These are phyloP conservation scores for Teratosphaeriaceae sp. DNA, from an alignment of 2,329 filamentous ascomycete genomes.

Conservation along the genomic window DNA sequence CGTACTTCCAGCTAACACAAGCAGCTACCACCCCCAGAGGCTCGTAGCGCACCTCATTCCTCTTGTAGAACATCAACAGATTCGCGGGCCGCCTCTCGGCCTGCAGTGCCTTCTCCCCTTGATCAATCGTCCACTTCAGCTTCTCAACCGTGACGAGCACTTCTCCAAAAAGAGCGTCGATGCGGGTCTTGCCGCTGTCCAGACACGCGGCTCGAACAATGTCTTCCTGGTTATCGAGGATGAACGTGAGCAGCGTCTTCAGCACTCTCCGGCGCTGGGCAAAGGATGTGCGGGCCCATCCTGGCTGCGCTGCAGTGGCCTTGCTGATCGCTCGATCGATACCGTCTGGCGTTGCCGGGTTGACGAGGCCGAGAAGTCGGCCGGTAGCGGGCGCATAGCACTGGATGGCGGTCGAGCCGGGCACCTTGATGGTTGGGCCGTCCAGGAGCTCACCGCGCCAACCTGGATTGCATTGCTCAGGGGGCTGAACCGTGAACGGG, in stretches of 20 bases:
- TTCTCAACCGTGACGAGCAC: conserved; percentile 92
- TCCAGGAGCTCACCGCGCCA: conserved; percentile 54
- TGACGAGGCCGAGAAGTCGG: conserved; percentile 69
- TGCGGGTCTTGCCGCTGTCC: conserved; percentile 92
- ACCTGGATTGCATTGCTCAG: conserved; percentile 50
- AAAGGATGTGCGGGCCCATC: conserved; percentile 76
- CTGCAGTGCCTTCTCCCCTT: conserved; percentile 74
- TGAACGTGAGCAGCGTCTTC: conserved; percentile 69
- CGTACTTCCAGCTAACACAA: conserved; percentile 92
- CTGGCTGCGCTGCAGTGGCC: conserved; percentile 65
- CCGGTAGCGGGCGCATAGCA: conserved; percentile 90
- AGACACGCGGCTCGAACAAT: conserved; percentile 82
- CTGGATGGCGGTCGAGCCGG: conserved; percentile 62
- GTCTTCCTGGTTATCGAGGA: conserved; percentile 81
- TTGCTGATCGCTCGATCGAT: conserved; percentile 74
- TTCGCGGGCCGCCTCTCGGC: conserved; percentile 75
- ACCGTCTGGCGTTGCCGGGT: conserved; percentile 66
- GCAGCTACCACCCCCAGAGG: conserved; percentile 89
- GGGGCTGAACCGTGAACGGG: conserved; percentile 39
- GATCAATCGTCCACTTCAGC: conserved; percentile 84
- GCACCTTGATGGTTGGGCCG: conserved; percentile 55
- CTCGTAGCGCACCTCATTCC: conserved; percentile 83
- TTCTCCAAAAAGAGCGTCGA: conserved; percentile 90
- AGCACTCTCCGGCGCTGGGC: conserved; percentile 70
- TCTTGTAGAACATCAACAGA: conserved; percentile 91